A percentile compares a stretch with the other conserved stretches of the same genome.
phyloP scores from a whole-genome alignment of 78 protist species.

The Emiliania huxleyi region DNA sequence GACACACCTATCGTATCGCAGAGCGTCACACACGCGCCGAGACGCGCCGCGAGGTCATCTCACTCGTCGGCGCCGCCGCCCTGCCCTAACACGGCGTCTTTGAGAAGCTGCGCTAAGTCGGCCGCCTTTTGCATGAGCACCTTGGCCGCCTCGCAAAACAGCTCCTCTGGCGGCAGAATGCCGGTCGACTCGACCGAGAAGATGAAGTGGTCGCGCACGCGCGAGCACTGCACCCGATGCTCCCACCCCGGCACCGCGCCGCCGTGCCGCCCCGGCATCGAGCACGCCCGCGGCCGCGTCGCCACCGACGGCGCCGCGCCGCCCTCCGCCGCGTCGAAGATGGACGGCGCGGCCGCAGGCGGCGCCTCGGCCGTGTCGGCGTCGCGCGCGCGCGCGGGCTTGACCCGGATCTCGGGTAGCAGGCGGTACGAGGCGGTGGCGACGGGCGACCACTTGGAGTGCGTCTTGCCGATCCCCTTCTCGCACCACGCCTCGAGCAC shows the following conservation, averaged over 20 bases:
- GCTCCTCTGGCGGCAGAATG: conserved; percentile 38
- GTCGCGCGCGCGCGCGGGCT: conserved; percentile 49
- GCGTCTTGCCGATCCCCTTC: conserved; percentile 87
- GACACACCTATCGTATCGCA: too few relatives aligned
- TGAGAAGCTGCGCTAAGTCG: not conserved
- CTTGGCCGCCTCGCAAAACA: conserved; percentile 42
- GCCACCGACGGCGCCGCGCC: not conserved
- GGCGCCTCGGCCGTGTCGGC: conserved; percentile 64
- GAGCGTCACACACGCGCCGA: too few relatives aligned
- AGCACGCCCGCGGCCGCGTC: conserved; percentile 70
- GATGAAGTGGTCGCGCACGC: conserved; percentile 84
- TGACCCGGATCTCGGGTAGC: conserved; percentile 74
- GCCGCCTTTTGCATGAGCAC: conserved; percentile 1
- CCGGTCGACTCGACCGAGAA: conserved; percentile 78
- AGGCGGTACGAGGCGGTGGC: conserved; percentile 90
- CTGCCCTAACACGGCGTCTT: not conserved
- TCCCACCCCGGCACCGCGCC: conserved; percentile 66
- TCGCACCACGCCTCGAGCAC: conserved; percentile 52
- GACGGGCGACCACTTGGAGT: conserved; percentile 96
- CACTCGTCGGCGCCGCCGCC: not conserved
- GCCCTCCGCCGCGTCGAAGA: conserved; percentile 88
- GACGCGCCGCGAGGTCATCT: too few relatives aligned
- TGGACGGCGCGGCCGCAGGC: conserved; percentile 70
- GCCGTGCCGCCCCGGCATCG: conserved; percentile 90
- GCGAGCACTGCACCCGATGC: conserved; percentile 39